A percentile compares a stretch with the other conserved stretches of the same genome.
Evolutionary conservation across 805 yeast genomes (phyloP).

Genomic region (Saccharomycopsis vini): DNA sequence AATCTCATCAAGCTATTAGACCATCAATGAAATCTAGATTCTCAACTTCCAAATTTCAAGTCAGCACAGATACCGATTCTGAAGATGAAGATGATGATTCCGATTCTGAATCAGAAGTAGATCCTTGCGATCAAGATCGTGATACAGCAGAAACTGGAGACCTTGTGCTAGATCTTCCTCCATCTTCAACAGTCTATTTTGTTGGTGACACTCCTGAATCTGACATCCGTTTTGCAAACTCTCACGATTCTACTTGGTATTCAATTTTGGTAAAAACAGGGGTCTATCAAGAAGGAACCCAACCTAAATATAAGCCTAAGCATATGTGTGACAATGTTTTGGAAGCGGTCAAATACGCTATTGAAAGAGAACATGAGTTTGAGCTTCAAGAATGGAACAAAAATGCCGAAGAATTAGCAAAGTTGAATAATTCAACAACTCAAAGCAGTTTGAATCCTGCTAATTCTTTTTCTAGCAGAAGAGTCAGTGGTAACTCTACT

Average conservation of each 20-base stretch:
- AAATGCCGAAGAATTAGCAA: slow-evolving; percentile 17
- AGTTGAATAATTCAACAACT: too few species aligned
- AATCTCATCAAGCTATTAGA: too few species aligned
- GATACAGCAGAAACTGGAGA: slow-evolving; percentile 4
- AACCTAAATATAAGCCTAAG: slow-evolving; percentile 73
- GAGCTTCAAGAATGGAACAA: slow-evolving; percentile 69
- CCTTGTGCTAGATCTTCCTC: slow-evolving; percentile 48
- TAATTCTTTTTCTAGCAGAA: too few species aligned
- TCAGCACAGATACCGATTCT: slow-evolving; percentile 23
- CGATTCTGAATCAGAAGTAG: slow-evolving; percentile 22
- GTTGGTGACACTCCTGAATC: slow-evolving; percentile 90
- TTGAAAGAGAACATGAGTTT: slow-evolving; percentile 67
- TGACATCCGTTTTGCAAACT: slow-evolving; percentile 79
- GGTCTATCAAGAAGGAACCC: slow-evolving; percentile 73
- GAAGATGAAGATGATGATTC: slow-evolving; percentile 28
- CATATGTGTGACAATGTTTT: slow-evolving; percentile 63
- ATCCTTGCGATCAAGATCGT: background rate
- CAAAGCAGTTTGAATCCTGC: background rate
- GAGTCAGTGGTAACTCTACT: too few species aligned
- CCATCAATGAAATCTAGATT: slow-evolving; percentile 13
- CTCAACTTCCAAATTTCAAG: slow-evolving; percentile 19
- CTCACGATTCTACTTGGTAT: slow-evolving; percentile 78
- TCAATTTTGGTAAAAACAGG: slow-evolving; percentile 83
- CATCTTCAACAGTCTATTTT: slow-evolving; percentile 78
- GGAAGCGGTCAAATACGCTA: slow-evolving; percentile 76